Evolutionary conservation across 371 early-diverging fungal species (phyloP), one percentile per base, ranked within the genome.

Genomic region (Mortierella sp.): DNA sequence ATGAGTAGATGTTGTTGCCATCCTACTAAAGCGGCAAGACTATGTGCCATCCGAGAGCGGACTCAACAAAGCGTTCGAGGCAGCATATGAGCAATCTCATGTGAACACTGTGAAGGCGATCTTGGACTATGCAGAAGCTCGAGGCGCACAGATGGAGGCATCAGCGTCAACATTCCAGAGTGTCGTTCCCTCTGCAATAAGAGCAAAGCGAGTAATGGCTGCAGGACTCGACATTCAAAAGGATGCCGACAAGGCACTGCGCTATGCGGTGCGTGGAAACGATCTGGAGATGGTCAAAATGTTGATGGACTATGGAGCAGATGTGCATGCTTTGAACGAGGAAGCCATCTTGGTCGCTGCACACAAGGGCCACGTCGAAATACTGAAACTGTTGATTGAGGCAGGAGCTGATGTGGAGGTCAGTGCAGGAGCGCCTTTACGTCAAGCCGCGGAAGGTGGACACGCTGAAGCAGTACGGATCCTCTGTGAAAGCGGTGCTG

Each of bases 311-410:
- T 72, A 83, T 27, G 88, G 84, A 14, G 89, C 89, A 8, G 83
- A 89, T 51, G 83, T 86, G 0, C 82, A 81, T 70, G 84, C 86
- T 2, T 60, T 84, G 24, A 84, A 89, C 49, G 80, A 82, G 41
- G 80, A 86, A 24, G 81, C 95, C 3, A 63, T 94, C 21, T 91
- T 94, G 29, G 92, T 89, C 43, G 94, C 95, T 0, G 83, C 89
- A n/a, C 80, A 86, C 13, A 79, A 87, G 47, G 94, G 93, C 0
- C 86, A 87, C 64, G 66, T 82, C 8, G 81, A 80, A 19, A 81
- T 90, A n/a, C 86, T 87, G 14, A 80, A 80, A 27, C 61, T 82
- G 45, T 69, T 86, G 34, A 66, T 70, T 17, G 62, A 79, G 37
- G 82, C 72, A 13, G 81, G 82, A 3, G 80, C 82, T 3, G 67